phyloP scores from a whole-genome alignment of 2,329 filamentous ascomycete genomes.

The Dactylellina parvicollis region DNA sequence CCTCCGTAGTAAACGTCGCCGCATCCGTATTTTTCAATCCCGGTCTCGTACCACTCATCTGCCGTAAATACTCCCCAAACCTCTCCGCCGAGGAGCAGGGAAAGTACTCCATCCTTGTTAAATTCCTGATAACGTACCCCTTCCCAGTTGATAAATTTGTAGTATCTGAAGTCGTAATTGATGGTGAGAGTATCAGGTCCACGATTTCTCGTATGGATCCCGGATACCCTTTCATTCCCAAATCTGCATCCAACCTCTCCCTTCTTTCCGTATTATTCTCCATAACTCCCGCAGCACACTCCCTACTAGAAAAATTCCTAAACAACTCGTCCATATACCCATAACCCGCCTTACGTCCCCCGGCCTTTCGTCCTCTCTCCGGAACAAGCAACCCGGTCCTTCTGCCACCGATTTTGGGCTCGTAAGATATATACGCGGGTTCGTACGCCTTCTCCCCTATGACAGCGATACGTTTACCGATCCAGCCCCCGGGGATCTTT shows the following conservation, averaged over 20 bases:
- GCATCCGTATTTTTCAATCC: background rate
- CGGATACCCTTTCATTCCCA: background rate
- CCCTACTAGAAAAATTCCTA: background rate
- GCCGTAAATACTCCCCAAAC: conserved; percentile 16
- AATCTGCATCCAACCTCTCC: background rate
- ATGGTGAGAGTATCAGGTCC: background rate
- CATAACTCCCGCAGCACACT: background rate
- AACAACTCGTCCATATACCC: background rate
- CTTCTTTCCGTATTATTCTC: background rate
- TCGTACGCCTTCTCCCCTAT: conserved; percentile 15
- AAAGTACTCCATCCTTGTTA: conserved; percentile 16
- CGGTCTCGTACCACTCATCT: background rate
- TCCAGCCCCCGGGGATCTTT: conserved; percentile 33
- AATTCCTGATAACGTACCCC: conserved; percentile 27
- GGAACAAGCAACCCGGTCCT: conserved; percentile 10
- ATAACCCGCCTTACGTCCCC: background rate
- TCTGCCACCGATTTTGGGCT: conserved; percentile 11
- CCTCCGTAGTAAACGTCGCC: conserved; percentile 11
- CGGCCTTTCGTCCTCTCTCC: background rate
- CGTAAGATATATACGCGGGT: conserved; percentile 8
- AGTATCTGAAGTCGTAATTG: background rate
- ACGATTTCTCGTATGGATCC: background rate
- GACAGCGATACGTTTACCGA: conserved; percentile 21
- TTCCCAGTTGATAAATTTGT: background rate
- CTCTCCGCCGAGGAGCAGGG: background rate